These are phyloP conservation scores for Teratosphaeria epicoccoides DNA, from an alignment of 2,329 filamentous ascomycete genomes.

Conservation along the genomic window DNA sequence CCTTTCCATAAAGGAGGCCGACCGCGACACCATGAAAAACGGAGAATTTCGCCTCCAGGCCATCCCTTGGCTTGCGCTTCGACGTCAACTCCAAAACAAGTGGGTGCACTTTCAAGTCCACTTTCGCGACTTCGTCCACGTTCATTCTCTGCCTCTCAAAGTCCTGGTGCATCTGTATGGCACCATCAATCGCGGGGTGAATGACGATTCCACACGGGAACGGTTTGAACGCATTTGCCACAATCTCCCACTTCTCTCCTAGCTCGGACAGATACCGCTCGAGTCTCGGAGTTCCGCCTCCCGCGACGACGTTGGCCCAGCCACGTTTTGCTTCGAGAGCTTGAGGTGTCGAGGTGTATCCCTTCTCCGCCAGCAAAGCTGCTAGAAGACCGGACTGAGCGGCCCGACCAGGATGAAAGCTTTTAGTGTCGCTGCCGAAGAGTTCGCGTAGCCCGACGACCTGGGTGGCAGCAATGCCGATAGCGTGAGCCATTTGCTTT, in stretches of 20 bases:
- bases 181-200: slow-evolving; percentile 45
- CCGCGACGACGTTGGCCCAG: slow-evolving; percentile 42
- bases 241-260: slow-evolving; percentile 39
- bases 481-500: slow-evolving; percentile 37
- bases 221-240: slow-evolving; percentile 46
- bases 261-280: slow-evolving; percentile 30
- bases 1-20: slow-evolving; percentile 41
- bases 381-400: slow-evolving; percentile 43
- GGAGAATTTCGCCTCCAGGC: slow-evolving; percentile 45
- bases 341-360: slow-evolving; percentile 39
- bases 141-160: slow-evolving; percentile 23
- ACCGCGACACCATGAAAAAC: slow-evolving; percentile 46
- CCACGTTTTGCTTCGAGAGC: slow-evolving; percentile 44
- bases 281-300: slow-evolving; percentile 30
- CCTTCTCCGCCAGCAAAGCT: slow-evolving; percentile 36
- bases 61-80: slow-evolving; percentile 39
- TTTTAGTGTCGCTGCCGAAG: slow-evolving; percentile 47
- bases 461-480: slow-evolving; percentile 44
- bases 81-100: slow-evolving; percentile 44
- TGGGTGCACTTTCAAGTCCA: slow-evolving; percentile 40
- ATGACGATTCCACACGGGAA: slow-evolving; percentile 49
- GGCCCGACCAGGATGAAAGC: slow-evolving; percentile 44
- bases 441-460: slow-evolving; percentile 44
- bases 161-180: slow-evolving; percentile 37
- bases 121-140: slow-evolving; percentile 27